Evolutionary conservation across 2,329 filamentous ascomycete species (phyloP).

Genomic region (Purpureocillium takamizusanense): DNA sequence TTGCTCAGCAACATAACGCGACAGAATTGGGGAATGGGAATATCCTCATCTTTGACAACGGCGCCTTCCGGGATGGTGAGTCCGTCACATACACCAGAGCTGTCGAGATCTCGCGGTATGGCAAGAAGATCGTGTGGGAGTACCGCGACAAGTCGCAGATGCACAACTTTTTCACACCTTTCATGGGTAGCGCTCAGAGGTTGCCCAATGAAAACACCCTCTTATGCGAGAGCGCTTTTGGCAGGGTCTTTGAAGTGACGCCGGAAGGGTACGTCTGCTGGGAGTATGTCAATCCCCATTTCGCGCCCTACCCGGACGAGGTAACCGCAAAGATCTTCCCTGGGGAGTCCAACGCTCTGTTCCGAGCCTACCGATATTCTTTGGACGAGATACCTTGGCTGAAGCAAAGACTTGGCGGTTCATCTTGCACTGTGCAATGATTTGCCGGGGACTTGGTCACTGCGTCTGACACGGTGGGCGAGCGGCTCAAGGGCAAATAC

Average conservation of each 20-base stretch:
- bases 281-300: constrained; percentile 20
- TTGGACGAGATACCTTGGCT: constrained; percentile 19
- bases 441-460: too few species aligned
- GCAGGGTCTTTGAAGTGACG: constrained; percentile 17
- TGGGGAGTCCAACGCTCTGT: constrained; percentile 18
- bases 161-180: constrained; percentile 19
- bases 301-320: constrained; percentile 14
- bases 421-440: too few species aligned
- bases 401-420: background rate
- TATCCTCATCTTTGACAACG: constrained; percentile 21
- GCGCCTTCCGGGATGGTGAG: constrained; percentile 17
- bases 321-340: constrained; percentile 16
- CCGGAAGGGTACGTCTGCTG: constrained; percentile 16
- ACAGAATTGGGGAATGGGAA: constrained; percentile 19
- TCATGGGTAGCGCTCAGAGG: constrained; percentile 20
- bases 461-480: too few species aligned
- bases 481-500: too few species aligned
- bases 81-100: constrained; percentile 17
- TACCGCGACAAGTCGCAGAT: constrained; percentile 19
- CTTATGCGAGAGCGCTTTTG: constrained; percentile 18
- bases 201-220: constrained; percentile 17
- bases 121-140: constrained; percentile 17
- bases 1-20: constrained; percentile 21
- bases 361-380: constrained; percentile 17
- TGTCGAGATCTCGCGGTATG: constrained; percentile 14